These are phyloP conservation scores for Miscanthus sacchariflorus DNA, from an alignment of 202 grass and related monocot species.

Conservation along the genomic window DNA sequence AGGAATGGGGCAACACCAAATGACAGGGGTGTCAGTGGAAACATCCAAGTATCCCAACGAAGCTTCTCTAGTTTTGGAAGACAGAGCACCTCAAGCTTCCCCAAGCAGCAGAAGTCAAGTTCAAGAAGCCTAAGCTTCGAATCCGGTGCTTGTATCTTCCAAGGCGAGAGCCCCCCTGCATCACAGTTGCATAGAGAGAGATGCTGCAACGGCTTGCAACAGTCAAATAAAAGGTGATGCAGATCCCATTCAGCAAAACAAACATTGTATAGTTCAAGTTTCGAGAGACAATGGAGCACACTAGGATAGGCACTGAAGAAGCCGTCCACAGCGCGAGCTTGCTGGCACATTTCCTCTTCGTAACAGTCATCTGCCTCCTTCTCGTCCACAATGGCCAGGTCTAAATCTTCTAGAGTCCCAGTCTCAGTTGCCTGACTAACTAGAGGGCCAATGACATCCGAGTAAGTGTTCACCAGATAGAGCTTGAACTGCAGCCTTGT, in stretches of 20 bases:
- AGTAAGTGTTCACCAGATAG: neutral
- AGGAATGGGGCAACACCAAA: neutral
- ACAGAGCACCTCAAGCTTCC: neutral
- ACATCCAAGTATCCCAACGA: neutral
- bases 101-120: neutral
- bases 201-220: conserved; percentile 25
- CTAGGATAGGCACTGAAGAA: conserved; percentile 20
- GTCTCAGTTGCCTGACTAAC: neutral
- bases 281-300: neutral
- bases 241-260: conserved; percentile 18
- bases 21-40: neutral
- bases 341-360: conserved; percentile 17
- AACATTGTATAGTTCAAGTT: neutral
- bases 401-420: conserved; percentile 23
- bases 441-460: neutral
- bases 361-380: neutral
- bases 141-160: neutral
- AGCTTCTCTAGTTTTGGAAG: conserved; percentile 11
- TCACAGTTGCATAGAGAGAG: conserved; percentile 22
- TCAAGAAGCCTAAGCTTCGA: conserved; percentile 8
- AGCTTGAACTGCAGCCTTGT: neutral
- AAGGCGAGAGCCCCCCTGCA: too few relatives aligned
- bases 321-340: neutral
- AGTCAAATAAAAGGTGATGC: conserved; percentile 36
- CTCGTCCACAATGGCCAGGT: conserved; percentile 16